A percentile compares a stretch with the other conserved stretches of the same genome.
These are phyloP conservation scores for Laburnicola sp. DNA, from an alignment of 2,329 filamentous ascomycete genomes.

Conservation along the genomic window DNA sequence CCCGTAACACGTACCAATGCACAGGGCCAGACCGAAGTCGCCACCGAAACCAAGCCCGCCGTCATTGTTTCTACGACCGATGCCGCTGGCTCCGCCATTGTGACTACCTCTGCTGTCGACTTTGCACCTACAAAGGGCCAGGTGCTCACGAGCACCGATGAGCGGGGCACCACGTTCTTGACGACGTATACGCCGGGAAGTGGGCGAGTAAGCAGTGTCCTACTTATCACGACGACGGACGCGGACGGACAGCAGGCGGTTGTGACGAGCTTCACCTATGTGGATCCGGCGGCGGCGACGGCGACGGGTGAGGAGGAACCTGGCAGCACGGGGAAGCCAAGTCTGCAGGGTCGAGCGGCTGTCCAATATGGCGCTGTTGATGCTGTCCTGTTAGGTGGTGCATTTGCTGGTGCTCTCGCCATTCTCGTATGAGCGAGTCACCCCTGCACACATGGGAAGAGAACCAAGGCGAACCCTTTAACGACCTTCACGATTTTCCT, in stretches of 20 bases:
- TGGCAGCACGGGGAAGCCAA: conserved; percentile 31
- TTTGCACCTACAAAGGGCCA: conserved; percentile 43
- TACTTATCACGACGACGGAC: conserved; percentile 43
- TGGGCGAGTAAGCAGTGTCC: conserved; percentile 46
- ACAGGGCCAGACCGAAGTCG: conserved; percentile 42
- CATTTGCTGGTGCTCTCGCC: conserved; percentile 28
- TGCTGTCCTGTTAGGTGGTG: conserved; percentile 41
- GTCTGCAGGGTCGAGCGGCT: conserved; percentile 46
- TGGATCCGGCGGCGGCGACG: conserved; percentile 38
- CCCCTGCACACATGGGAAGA: not conserved
- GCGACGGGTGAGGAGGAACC: conserved; percentile 6
- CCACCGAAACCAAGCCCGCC: conserved; percentile 45
- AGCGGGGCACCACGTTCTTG: conserved; percentile 46
- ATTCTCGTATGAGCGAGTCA: not conserved
- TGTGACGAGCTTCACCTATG: conserved; percentile 50
- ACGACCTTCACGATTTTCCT: conserved; percentile 3
- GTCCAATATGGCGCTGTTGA: conserved; percentile 29
- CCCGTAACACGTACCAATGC: conserved; percentile 47
- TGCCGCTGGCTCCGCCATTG: conserved; percentile 43
- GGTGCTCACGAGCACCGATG: conserved; percentile 50
- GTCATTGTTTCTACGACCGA: conserved; percentile 46
- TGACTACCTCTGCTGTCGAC: conserved; percentile 38
- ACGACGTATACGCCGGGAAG: conserved; percentile 53
- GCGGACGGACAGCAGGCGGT: conserved; percentile 41
- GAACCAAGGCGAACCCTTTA: not conserved